A percentile compares a stretch with the other conserved stretches of the same genome.
Evolutionary conservation across 2,329 filamentous ascomycete genomes (phyloP).

Genomic region (Fulvia fulva): DNA sequence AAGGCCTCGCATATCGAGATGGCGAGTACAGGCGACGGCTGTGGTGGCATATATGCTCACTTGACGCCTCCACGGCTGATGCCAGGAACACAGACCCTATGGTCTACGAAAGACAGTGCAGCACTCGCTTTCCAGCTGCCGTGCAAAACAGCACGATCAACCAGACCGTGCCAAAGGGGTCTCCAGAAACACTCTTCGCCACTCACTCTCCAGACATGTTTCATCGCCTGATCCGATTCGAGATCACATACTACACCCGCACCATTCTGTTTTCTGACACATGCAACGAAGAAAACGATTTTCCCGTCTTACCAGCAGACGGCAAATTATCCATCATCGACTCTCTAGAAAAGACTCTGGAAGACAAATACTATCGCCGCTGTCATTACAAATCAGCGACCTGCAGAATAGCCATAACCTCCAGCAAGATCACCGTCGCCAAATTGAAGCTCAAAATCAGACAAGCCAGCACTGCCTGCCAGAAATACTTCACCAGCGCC

Average conservation of each 20-base stretch:
- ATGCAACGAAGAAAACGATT: conserved; percentile 20
- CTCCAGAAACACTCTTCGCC: not conserved
- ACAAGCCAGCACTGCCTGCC: conserved; percentile 3
- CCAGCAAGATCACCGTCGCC: conserved; percentile 16
- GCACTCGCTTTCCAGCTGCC: conserved; percentile 13
- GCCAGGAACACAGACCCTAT: conserved; percentile 18
- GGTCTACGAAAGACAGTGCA: conserved; percentile 21
- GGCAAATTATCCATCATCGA: conserved; percentile 22
- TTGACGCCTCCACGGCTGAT: conserved; percentile 19
- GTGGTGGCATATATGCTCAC: conserved; percentile 24
- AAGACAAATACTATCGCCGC: conserved; percentile 20
- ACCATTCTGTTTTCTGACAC: conserved; percentile 21
- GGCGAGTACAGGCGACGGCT: conserved; percentile 19
- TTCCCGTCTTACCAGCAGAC: conserved; percentile 15
- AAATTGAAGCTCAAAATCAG: conserved; percentile 13
- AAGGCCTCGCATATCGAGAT: conserved; percentile 10
- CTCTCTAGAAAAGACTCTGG: conserved; percentile 15
- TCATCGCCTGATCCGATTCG: conserved; percentile 15
- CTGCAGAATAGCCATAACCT: conserved; percentile 15
- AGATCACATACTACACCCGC: conserved; percentile 22
- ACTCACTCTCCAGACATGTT: conserved; percentile 18
- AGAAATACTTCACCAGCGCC: conserved; percentile 5
- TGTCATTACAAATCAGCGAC: conserved; percentile 13
- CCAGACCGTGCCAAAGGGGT: not conserved
- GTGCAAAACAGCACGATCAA: conserved; percentile 12